phyloP scores from a whole-genome alignment of 805 yeast genomes.

The Candida ulmi region DNA sequence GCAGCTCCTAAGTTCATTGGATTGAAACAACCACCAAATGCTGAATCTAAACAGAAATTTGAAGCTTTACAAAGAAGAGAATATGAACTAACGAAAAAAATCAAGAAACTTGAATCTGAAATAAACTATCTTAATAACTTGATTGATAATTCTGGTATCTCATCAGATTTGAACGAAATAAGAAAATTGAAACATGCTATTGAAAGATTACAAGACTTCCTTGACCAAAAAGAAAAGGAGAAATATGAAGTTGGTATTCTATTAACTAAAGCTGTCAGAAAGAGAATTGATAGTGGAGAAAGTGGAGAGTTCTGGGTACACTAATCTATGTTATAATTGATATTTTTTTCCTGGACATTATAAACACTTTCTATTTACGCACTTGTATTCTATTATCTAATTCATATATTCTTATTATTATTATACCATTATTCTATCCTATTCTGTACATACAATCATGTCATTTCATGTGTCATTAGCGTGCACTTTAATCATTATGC shows the following conservation, averaged over 20 bases:
- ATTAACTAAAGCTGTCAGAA: slow-evolving; percentile 34
- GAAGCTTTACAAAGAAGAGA: slow-evolving; percentile 27
- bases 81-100: slow-evolving; percentile 26
- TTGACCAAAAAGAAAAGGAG: slow-evolving; percentile 36
- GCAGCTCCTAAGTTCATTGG: slow-evolving; percentile 22
- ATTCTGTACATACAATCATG: no score
- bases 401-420: no score
- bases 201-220: slow-evolving; percentile 30
- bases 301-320: slow-evolving; percentile 35
- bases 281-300: slow-evolving; percentile 35
- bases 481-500: no score
- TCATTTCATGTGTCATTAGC: no score
- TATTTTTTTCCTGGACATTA: background rate
- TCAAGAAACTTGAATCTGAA: slow-evolving; percentile 32
- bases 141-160: slow-evolving; percentile 29
- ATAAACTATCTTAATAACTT: slow-evolving; percentile 30
- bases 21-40: slow-evolving; percentile 14
- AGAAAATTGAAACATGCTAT: slow-evolving; percentile 32
- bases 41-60: slow-evolving; percentile 12
- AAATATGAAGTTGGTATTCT: slow-evolving; percentile 37
- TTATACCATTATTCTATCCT: no score
- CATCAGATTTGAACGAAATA: slow-evolving; percentile 30
- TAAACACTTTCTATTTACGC: no score
- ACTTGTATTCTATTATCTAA: no score
- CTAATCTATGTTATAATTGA: slow-evolving; percentile 14